A percentile compares a stretch with the other conserved stretches of the same genome.
Evolutionary conservation across 1,284 basidiomycete species (phyloP).

Genomic region (Puccinia coronata): DNA sequence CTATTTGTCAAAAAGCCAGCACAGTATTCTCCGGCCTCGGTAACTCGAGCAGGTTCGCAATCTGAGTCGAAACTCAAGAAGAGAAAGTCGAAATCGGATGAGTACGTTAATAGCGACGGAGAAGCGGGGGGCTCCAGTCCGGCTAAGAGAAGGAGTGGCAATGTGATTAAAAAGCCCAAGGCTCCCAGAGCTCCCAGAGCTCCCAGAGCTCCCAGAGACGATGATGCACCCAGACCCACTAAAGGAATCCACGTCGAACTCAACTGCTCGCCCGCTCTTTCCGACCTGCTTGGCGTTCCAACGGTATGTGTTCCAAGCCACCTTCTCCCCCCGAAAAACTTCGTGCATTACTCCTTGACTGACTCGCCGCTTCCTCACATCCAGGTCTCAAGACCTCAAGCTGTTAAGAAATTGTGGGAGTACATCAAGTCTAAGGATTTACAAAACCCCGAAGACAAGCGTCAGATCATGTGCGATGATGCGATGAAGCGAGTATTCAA

Average conservation of each 20-base stretch:
- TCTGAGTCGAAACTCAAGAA: no score
- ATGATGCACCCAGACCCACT: slow-evolving; percentile 4
- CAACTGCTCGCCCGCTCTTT: slow-evolving; percentile 37
- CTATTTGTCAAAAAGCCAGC: not conserved
- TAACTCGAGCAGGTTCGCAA: not conserved
- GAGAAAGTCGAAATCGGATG: slow-evolving; percentile 35
- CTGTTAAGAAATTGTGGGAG: slow-evolving; percentile 80
- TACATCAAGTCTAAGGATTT: slow-evolving; percentile 76
- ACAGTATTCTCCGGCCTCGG: not conserved
- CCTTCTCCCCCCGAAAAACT: no score
- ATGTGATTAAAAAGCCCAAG: slow-evolving; percentile 25
- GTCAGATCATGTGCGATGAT: slow-evolving; percentile 77
- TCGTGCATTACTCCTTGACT: no score
- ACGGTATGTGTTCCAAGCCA: slow-evolving; percentile 6
- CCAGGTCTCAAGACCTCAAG: slow-evolving; percentile 77
- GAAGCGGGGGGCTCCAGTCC: not conserved
- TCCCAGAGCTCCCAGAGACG: slow-evolving; percentile 27
- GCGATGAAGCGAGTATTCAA: slow-evolving; percentile 71
- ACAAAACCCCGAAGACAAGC: slow-evolving; percentile 76
- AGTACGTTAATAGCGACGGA: slow-evolving; percentile 38
- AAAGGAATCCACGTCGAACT: slow-evolving; percentile 36
- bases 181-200: no score
- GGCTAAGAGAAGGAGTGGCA: not conserved
- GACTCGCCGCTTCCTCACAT: slow-evolving; percentile 66
- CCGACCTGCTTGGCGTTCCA: slow-evolving; percentile 31